Evolutionary conservation across 768 basidiomycete species (phyloP).

Genomic region (Pholiota microspora): DNA sequence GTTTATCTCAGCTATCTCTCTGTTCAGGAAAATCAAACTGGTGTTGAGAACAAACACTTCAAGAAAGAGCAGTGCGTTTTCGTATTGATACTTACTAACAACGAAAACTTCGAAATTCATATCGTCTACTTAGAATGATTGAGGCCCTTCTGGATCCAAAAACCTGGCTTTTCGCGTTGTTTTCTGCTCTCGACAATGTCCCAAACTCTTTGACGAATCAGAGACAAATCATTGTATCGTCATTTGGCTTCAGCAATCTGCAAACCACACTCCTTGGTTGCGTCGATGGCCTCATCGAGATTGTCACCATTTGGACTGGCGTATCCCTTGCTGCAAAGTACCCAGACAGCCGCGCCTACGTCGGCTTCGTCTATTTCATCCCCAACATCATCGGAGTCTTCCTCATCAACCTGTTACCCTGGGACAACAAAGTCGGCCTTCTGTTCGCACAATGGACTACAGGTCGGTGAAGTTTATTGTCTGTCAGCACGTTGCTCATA

Average conservation of each 20-base stretch:
- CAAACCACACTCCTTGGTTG: conserved; percentile 71
- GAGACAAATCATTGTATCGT: conserved; percentile 58
- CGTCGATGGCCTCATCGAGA: conserved; percentile 63
- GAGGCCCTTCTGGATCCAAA: conserved; percentile 70
- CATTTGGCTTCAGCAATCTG: conserved; percentile 61
- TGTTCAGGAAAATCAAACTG: conserved; percentile 68
- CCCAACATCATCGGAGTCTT: conserved; percentile 65
- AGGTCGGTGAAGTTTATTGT: conserved; percentile 28
- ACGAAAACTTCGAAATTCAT: not conserved
- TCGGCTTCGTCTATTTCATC: conserved; percentile 57
- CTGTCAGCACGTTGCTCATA: not conserved
- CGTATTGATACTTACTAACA: not conserved
- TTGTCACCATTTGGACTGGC: conserved; percentile 68
- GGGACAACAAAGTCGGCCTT: conserved; percentile 62
- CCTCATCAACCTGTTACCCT: conserved; percentile 63
- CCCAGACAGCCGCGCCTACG: conserved; percentile 60
- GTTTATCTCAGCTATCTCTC: conserved; percentile 1
- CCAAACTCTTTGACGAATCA: conserved; percentile 70
- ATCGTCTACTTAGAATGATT: conserved; percentile 44
- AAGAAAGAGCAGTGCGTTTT: conserved; percentile 71
- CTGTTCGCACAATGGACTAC: conserved; percentile 56
- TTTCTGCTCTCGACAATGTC: conserved; percentile 57
- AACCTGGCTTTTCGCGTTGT: conserved; percentile 75
- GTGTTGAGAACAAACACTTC: conserved; percentile 79
- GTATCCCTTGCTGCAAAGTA: conserved; percentile 56